Conservation (phyloP, 1,139 yeast genomes). For the Pneumocystis canis region DNA sequence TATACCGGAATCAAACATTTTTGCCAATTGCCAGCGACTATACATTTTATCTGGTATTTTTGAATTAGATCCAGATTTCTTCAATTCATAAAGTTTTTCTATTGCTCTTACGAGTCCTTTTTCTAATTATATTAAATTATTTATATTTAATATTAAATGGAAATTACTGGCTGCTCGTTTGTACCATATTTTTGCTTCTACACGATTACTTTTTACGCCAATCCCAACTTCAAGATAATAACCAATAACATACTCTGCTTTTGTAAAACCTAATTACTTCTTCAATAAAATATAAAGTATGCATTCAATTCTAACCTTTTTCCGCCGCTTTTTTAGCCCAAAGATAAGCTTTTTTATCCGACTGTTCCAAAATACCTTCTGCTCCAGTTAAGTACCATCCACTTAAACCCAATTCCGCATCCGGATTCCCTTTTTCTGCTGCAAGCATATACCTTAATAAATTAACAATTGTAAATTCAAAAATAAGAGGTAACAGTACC, state of each 20-base stretch:
- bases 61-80: background rate
- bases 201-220: slow-evolving; percentile 38
- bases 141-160: background rate
- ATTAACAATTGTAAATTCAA: slow-evolving; percentile 28
- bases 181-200: slow-evolving; percentile 41
- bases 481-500: slow-evolving; percentile 58
- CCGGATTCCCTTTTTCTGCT: slow-evolving; percentile 51
- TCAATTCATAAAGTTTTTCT: slow-evolving; percentile 10
- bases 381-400: slow-evolving; percentile 89
- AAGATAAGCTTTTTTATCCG: slow-evolving; percentile 64
- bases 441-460: slow-evolving; percentile 3
- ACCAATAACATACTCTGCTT: slow-evolving; percentile 77
- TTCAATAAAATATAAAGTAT: background rate
- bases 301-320: slow-evolving; percentile 32
- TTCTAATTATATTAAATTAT: slow-evolving; percentile 6
- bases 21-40: background rate
- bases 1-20: background rate
- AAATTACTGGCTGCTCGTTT: slow-evolving; percentile 36
- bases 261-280: slow-evolving; percentile 30
- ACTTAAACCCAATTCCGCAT: slow-evolving; percentile 75
- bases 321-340: slow-evolving; percentile 86
- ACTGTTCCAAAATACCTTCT: slow-evolving; percentile 50
- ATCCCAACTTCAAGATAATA: slow-evolving; percentile 67
- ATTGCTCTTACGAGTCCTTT: slow-evolving; percentile 8
- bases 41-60: background rate